Evolutionary conservation across 176 grass and related monocot species (phyloP), one percentile per base, ranked within the genome.

Genomic region (Aegilops tauschii): DNA sequence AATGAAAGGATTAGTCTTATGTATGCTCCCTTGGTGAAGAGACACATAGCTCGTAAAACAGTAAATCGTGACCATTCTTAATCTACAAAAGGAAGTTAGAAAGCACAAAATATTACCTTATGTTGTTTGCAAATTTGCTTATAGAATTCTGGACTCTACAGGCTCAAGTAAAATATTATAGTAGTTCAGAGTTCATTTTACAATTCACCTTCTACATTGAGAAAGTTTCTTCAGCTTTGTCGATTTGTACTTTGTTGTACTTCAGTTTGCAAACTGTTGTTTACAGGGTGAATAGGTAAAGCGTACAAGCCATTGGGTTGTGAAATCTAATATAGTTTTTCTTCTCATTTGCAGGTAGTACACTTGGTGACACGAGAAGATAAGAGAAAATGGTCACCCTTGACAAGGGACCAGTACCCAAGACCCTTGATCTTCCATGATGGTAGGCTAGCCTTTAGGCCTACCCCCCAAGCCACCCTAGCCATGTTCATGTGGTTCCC

Each of bases 401-500:
- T 98, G 77, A 83, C 78, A 74, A 89, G 83, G 73, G 73, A 83
- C 3, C 40, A 88, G 77, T 92, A 98, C 78, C 85, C 78, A 11
- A 95, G 82, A 63, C 86, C 96, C 14, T 62, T 95, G 58, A 78
- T 98, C 75, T 94, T 98, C 86, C 96, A 98, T 86, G 96, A 95
- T 86, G 93, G 96, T 14, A 90, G 96, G 62, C 65, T 95, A 44
- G 91, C 91, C n/a, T 92, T 98, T 39, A 89, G 87, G 84, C 96
- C 93, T 72, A 91, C 84, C n/a, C 88, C 91, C 37, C 44, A 54
- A 59, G 86, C 86, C 77, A 85, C 93, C 11, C 84, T 92, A 13
- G 76, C 78, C 70, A 93, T 98, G 91, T 94, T 93, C 81, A 83
- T 89, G 78, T 98, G 96, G 96, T 81, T 98, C 23, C 96, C 96